These are phyloP conservation scores for Suhomyces terraborum DNA, from an alignment of 1,139 yeast species.

Conservation along the genomic window DNA sequence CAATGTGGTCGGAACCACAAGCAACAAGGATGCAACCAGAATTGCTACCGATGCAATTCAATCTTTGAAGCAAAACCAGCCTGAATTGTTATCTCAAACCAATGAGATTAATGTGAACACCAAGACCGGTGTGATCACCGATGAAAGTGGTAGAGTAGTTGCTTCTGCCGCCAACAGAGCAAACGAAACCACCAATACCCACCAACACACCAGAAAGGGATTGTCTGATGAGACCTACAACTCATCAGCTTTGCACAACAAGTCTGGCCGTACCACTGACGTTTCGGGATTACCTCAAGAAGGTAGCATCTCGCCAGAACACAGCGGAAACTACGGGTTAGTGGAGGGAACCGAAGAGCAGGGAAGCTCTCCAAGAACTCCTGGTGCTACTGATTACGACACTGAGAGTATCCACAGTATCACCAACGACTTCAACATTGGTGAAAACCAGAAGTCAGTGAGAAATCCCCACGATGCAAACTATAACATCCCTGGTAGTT, in stretches of 20 bases:
- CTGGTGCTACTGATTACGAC: neutral
- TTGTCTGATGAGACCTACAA: neutral
- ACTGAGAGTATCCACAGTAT: neutral
- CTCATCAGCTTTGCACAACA: constrained; percentile 1
- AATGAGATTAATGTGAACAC: constrained; percentile 37
- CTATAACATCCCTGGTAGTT: constrained; percentile 9
- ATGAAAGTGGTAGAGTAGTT: constrained; percentile 27
- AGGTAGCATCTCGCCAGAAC: neutral
- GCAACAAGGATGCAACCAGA: constrained; percentile 29
- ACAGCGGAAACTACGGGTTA: constrained; percentile 3
- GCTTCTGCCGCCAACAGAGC: neutral
- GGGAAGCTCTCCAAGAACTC: constrained; percentile 8
- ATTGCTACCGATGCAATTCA: constrained; percentile 36
- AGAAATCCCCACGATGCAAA: neutral
- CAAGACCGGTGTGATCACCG: constrained; percentile 32
- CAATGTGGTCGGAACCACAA: constrained; percentile 35
- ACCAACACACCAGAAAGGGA: constrained; percentile 6
- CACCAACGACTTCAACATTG: too few species aligned
- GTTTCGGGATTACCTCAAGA: neutral
- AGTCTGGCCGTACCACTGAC: constrained; percentile 2
- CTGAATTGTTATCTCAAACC: constrained; percentile 27
- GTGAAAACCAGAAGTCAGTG: neutral
- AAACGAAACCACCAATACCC: neutral
- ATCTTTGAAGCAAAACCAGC: constrained; percentile 27
- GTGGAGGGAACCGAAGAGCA: constrained; percentile 2